Evolutionary conservation across 371 early-diverging fungal genomes (phyloP).

Genomic region (Smittium mucronatum): DNA sequence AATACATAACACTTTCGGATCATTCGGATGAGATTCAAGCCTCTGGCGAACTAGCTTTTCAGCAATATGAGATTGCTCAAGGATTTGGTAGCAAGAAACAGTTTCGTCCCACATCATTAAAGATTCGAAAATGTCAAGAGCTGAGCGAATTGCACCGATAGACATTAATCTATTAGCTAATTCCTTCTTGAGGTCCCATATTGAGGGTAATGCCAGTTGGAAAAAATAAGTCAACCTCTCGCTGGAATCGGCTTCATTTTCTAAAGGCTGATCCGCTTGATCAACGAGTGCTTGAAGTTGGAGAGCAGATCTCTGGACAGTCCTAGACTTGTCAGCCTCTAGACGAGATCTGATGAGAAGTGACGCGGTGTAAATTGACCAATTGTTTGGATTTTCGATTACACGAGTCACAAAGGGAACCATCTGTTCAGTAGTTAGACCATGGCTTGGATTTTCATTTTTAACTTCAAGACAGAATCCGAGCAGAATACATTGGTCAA

Average conservation of each 20-base stretch:
- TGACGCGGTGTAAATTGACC: constrained; percentile 92
- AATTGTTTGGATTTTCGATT: constrained; percentile 84
- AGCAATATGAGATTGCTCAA: constrained; percentile 71
- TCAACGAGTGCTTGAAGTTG: constrained; percentile 91
- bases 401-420: constrained; percentile 79
- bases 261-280: constrained; percentile 46
- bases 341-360: constrained; percentile 77
- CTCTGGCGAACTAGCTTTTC: constrained; percentile 52
- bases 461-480: constrained; percentile 84
- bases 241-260: constrained; percentile 48
- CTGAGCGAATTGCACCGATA: constrained; percentile 75
- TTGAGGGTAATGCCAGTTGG: constrained; percentile 63
- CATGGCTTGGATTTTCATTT: constrained; percentile 83
- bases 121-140: constrained; percentile 82
- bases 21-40: constrained; percentile 48
- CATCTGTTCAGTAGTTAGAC: constrained; percentile 87
- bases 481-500: constrained; percentile 82
- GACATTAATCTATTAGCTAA: constrained; percentile 68
- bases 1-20: constrained; percentile 73
- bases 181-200: constrained; percentile 91
- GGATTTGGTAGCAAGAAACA: constrained; percentile 65
- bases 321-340: constrained; percentile 72
- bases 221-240: constrained; percentile 75
- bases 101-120: constrained; percentile 90
- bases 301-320: constrained; percentile 78